Percentiles rank a stretch among this genome's conserved stretches.
These are phyloP conservation scores for Dimocarpus longan DNA, from an alignment of 345 rosid species.

Conservation along the genomic window DNA sequence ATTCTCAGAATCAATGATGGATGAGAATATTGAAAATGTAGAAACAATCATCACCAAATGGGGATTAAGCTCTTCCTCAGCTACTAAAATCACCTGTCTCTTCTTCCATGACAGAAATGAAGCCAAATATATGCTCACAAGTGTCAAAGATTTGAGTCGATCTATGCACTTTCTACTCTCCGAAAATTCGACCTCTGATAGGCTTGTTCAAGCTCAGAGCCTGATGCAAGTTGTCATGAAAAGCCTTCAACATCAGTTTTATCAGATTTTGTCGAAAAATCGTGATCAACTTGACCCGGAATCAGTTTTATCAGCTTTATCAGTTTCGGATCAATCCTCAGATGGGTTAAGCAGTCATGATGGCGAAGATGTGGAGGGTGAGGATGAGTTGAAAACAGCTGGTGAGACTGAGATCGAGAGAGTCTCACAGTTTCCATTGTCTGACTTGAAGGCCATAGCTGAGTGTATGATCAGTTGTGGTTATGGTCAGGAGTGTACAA, in stretches of 20 bases:
- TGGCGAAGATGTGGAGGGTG: conserved; percentile 27
- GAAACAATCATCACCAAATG: conserved; percentile 61
- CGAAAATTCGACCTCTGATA: conserved; percentile 36
- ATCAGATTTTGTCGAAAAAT: conserved; percentile 43
- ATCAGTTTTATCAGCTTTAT: conserved; percentile 37
- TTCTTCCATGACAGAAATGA: conserved; percentile 46
- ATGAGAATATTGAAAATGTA: conserved; percentile 48
- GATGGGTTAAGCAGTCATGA: conserved; percentile 36
- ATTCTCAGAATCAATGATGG: conserved; percentile 47
- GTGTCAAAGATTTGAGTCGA: conserved; percentile 43
- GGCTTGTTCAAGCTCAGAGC: conserved; percentile 58
- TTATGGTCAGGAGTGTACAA: conserved; percentile 70
- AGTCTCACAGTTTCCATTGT: conserved; percentile 46
- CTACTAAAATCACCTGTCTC: conserved; percentile 35
- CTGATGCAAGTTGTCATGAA: conserved; percentile 72
- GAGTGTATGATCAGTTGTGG: conserved; percentile 79
- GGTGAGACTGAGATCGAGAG: conserved; percentile 45
- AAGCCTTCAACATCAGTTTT: conserved; percentile 64
- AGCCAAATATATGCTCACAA: conserved; percentile 48
- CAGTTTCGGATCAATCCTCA: conserved; percentile 54
- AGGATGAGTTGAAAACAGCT: conserved; percentile 38
- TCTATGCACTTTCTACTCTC: conserved; percentile 62
- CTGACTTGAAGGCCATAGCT: conserved; percentile 66
- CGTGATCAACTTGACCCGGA: conserved; percentile 51
- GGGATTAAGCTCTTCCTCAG: conserved; percentile 46